Conservation (phyloP, 768 basidiomycete genomes). For the Boletus pseudopeckii region DNA sequence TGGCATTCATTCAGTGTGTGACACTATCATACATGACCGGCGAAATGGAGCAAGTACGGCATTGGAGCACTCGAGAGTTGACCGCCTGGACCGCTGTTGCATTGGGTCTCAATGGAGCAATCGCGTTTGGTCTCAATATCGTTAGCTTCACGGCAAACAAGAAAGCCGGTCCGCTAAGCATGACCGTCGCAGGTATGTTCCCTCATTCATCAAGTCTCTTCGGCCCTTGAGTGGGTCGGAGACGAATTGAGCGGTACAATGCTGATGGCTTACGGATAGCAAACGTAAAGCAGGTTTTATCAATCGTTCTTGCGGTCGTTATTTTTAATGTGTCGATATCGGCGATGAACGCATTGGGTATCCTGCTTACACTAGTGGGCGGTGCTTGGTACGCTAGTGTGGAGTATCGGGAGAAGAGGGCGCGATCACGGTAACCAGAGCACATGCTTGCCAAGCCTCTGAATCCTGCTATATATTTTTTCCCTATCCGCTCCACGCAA, state of each 20-base stretch:
- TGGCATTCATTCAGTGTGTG: conserved; percentile 87
- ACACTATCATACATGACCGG: conserved; percentile 75
- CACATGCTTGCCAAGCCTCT: background rate
- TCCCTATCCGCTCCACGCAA: background rate
- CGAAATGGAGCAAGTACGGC: conserved; percentile 65
- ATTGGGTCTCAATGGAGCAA: conserved; percentile 71
- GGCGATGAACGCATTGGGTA: conserved; percentile 76
- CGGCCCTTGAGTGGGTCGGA: conserved; percentile 5
- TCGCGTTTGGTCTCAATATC: conserved; percentile 92
- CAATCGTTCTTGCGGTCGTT: conserved; percentile 76
- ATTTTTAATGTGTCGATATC: conserved; percentile 85
- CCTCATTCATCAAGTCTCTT: background rate
- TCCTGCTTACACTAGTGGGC: conserved; percentile 77
- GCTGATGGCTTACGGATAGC: conserved; percentile 40
- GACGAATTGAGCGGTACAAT: background rate
- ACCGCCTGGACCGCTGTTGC: conserved; percentile 43
- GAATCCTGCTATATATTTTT: background rate
- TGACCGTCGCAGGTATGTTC: conserved; percentile 81
- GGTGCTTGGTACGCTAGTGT: conserved; percentile 78
- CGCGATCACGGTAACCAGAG: conserved; percentile 15
- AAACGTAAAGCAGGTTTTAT: conserved; percentile 92
- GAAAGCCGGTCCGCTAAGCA: conserved; percentile 82
- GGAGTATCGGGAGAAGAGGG: conserved; percentile 52
- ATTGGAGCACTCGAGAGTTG: conserved; percentile 43
- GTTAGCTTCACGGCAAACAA: conserved; percentile 96